Percentiles rank a stretch among this genome's conserved stretches.
These are phyloP conservation scores for Calonectria pseudoreteaudii DNA, from an alignment of 2,329 filamentous ascomycete genomes.

Conservation along the genomic window DNA sequence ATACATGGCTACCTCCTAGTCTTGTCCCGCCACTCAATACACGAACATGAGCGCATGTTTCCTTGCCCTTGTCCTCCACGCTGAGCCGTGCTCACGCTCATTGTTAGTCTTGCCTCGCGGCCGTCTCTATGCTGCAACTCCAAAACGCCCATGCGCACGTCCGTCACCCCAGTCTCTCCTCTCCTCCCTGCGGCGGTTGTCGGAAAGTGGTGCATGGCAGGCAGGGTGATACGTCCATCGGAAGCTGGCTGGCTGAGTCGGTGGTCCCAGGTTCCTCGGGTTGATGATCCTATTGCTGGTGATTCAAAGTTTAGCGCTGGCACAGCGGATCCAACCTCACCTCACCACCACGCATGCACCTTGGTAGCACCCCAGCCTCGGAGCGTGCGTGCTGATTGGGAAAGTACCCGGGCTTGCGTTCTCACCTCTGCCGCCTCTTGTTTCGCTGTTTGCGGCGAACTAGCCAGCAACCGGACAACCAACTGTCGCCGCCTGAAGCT, in stretches of 20 bases:
- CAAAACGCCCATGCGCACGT: constrained; percentile 29
- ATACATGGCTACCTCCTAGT: constrained; percentile 11
- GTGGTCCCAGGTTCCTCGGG: constrained; percentile 17
- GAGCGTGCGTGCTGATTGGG: constrained; percentile 34
- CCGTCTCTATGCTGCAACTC: constrained; percentile 11
- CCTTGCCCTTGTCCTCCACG: constrained; percentile 26
- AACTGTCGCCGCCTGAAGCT: constrained; percentile 28
- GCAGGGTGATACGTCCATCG: constrained; percentile 24
- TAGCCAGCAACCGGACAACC: constrained; percentile 30
- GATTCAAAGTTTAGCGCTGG: constrained; percentile 40
- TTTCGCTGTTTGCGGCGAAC: constrained; percentile 5
- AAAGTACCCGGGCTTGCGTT: constrained; percentile 29
- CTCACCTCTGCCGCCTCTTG: constrained; percentile 14
- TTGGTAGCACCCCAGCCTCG: constrained; percentile 30
- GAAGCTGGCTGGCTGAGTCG: constrained; percentile 31
- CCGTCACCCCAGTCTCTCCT: constrained; percentile 8
- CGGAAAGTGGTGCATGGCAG: constrained; percentile 22
- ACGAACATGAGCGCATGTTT: constrained; percentile 19
- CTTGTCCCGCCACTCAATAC: constrained; percentile 22
- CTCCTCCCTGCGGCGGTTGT: constrained; percentile 14
- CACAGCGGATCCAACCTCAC: constrained; percentile 34
- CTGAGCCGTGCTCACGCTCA: constrained; percentile 16
- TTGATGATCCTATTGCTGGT: constrained; percentile 27
- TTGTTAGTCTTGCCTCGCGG: constrained; percentile 16
- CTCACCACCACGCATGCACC: constrained; percentile 32